phyloP scores from a whole-genome alignment of 306 rosid species.

The Malus asiatica region DNA sequence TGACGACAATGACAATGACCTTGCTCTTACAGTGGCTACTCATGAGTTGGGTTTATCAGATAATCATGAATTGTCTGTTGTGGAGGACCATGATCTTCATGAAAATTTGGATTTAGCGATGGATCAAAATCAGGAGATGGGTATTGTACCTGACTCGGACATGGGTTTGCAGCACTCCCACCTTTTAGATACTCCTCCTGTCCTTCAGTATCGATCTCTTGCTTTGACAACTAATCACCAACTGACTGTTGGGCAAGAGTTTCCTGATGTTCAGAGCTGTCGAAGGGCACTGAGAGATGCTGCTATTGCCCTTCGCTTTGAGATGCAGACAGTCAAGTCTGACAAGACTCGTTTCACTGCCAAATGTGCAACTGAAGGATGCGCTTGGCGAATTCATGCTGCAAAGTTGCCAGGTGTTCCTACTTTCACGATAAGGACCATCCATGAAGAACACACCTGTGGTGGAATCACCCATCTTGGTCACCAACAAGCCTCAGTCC shows the following conservation, averaged over 20 bases:
- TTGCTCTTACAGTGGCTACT: slow-evolving; percentile 16
- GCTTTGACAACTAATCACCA: slow-evolving; percentile 10
- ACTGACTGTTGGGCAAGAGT: slow-evolving; percentile 50
- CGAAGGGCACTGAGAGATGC: slow-evolving; percentile 55
- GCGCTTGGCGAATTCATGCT: slow-evolving; percentile 61
- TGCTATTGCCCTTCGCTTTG: slow-evolving; percentile 49
- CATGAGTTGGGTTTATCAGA: slow-evolving; percentile 32
- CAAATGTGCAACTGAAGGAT: slow-evolving; percentile 44
- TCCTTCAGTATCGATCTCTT: slow-evolving; percentile 31
- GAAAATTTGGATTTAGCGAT: slow-evolving; percentile 29
- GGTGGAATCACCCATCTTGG: slow-evolving; percentile 48
- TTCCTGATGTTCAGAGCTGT: slow-evolving; percentile 48
- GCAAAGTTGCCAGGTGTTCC: slow-evolving; percentile 48
- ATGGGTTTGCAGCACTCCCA: slow-evolving; percentile 21
- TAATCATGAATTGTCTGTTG: slow-evolving; percentile 30
- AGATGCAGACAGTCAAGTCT: slow-evolving; percentile 42
- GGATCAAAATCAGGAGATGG: slow-evolving; percentile 36
- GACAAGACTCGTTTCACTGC: slow-evolving; percentile 53
- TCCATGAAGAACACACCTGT: slow-evolving; percentile 40
- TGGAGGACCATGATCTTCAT: slow-evolving; percentile 31
- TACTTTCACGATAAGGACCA: slow-evolving; percentile 47
- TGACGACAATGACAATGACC: slow-evolving; percentile 12
- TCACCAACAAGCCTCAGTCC: slow-evolving; percentile 53
- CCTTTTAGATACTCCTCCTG: slow-evolving; percentile 13
- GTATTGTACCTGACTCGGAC: slow-evolving; percentile 22